Conservation (phyloP, 2,329 filamentous ascomycete genomes). For the Aureobasidium sp. region DNA sequence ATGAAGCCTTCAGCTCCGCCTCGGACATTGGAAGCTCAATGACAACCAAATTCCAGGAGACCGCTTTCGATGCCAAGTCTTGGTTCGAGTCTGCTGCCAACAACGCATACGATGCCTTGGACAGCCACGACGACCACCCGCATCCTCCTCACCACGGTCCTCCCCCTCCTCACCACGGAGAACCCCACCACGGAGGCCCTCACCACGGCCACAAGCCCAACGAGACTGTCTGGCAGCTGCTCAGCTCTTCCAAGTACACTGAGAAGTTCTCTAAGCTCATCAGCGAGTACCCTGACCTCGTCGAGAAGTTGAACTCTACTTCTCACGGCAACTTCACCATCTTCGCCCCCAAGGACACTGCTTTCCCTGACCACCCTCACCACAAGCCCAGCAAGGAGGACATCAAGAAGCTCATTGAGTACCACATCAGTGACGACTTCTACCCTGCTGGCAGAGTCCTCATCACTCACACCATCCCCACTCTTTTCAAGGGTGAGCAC, state of each 20-base stretch:
- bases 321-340: constrained; percentile 63
- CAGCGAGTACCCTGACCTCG: constrained; percentile 63
- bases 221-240: constrained; percentile 71
- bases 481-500: constrained; percentile 50
- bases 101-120: constrained; percentile 27
- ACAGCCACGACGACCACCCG: constrained; percentile 25
- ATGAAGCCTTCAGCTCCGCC: constrained; percentile 37
- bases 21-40: constrained; percentile 33
- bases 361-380: constrained; percentile 55
- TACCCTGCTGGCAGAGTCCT: constrained; percentile 63
- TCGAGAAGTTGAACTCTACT: constrained; percentile 67
- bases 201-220: constrained; percentile 47
- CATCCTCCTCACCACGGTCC: constrained; percentile 27
- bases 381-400: constrained; percentile 61
- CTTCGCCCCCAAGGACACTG: constrained; percentile 71
- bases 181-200: constrained; percentile 26
- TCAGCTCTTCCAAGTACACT: constrained; percentile 68
- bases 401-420: constrained; percentile 61
- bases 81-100: constrained; percentile 38
- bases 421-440: constrained; percentile 65
- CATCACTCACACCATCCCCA: constrained; percentile 66
- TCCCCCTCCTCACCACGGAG: constrained; percentile 27
- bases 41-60: constrained; percentile 37
- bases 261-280: constrained; percentile 71
- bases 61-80: constrained; percentile 40